Evolutionary conservation across 2,329 filamentous ascomycete genomes (phyloP).

Genomic region (Trichoderma atroviride): DNA sequence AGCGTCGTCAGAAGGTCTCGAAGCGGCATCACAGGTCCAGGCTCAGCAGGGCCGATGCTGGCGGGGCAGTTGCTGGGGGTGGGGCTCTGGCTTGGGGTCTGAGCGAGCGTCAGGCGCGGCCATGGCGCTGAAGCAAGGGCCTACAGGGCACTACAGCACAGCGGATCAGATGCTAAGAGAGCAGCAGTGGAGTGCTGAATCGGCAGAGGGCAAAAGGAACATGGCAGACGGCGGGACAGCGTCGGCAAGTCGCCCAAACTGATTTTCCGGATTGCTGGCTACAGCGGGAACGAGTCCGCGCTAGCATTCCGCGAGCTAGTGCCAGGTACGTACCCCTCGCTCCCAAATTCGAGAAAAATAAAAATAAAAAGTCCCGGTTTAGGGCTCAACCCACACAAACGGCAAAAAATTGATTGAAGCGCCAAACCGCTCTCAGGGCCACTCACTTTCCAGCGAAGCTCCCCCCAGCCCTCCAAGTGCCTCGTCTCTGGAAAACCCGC

Average conservation of each 20-base stretch:
- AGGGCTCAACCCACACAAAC: conserved; percentile 39
- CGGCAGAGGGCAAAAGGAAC: not conserved
- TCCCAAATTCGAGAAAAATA: not conserved
- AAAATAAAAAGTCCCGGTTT: conserved; percentile 27
- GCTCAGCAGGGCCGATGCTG: conserved; percentile 18
- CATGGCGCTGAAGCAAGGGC: not conserved
- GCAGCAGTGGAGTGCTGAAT: not conserved
- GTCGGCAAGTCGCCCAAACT: conserved; percentile 30
- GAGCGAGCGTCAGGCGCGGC: conserved; percentile 27
- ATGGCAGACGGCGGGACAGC: not conserved
- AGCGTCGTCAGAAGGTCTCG: conserved; percentile 25
- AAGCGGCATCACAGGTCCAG: conserved; percentile 16
- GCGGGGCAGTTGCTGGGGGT: conserved; percentile 20
- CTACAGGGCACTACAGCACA: not conserved
- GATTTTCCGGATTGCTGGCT: conserved; percentile 28
- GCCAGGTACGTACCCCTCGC: not conserved
- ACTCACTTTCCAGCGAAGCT: conserved; percentile 20
- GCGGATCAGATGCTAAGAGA: not conserved
- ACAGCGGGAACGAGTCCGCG: not conserved
- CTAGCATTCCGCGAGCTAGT: not conserved
- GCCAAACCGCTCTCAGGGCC: conserved; percentile 17
- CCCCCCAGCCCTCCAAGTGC: conserved; percentile 23
- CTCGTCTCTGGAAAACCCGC: conserved; percentile 18
- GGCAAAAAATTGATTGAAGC: conserved; percentile 31
- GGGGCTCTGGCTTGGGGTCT: conserved; percentile 13